These are phyloP conservation scores for Penicillium sp. DNA, from an alignment of 2,329 filamentous ascomycete genomes.

Conservation along the genomic window DNA sequence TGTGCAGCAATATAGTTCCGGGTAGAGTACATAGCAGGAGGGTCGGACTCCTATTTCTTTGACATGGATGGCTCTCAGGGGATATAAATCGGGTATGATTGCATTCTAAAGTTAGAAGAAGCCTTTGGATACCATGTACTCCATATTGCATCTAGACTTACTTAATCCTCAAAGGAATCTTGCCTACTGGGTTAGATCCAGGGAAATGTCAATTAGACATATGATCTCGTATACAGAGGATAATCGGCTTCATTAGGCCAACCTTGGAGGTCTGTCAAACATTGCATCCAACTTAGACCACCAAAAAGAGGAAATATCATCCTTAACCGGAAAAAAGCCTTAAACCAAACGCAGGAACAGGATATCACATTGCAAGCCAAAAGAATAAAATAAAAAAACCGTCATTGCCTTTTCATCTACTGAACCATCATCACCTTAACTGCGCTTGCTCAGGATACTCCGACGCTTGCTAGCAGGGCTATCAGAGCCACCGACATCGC, in stretches of 20 bases:
- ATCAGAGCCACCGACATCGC: constrained; percentile 27
- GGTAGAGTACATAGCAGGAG: background rate
- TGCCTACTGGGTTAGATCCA: too few species aligned
- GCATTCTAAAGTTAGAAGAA: too few species aligned
- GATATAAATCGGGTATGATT: too few species aligned
- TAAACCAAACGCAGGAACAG: constrained; percentile 6
- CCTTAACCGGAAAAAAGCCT: too few species aligned
- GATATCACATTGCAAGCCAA: constrained; percentile 12
- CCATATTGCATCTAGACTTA: background rate
- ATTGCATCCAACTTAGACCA: background rate
- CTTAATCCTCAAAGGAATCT: background rate
- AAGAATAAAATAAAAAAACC: background rate
- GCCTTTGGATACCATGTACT: too few species aligned
- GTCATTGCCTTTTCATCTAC: constrained; percentile 3
- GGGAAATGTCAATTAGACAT: too few species aligned
- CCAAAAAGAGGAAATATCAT: background rate
- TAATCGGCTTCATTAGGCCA: background rate
- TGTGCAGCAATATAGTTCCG: constrained; percentile 9
- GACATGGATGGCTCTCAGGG: background rate
- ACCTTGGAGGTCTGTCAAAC: background rate
- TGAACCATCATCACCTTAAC: background rate
- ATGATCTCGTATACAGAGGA: background rate
- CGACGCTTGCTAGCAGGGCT: constrained; percentile 43
- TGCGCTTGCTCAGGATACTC: constrained; percentile 46
- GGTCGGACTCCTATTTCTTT: background rate